These are phyloP conservation scores for Tulasnella sp. DNA, from an alignment of 768 basidiomycete species.

Conservation along the genomic window DNA sequence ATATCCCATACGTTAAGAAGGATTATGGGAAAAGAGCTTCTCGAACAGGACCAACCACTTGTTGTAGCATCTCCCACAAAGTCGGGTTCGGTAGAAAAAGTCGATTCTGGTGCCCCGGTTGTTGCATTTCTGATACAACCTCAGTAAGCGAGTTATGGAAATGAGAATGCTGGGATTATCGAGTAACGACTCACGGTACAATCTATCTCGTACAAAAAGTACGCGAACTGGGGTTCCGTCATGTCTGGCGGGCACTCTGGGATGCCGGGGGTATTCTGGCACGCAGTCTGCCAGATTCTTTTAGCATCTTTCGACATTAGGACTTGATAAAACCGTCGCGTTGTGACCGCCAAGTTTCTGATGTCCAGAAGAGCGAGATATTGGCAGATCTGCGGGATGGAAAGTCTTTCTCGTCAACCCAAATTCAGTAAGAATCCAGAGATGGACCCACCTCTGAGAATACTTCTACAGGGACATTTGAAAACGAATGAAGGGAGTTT, in stretches of 20 bases:
- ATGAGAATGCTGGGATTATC: too few relatives aligned
- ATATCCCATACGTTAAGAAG: too few relatives aligned
- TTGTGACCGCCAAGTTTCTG: constrained; percentile 2
- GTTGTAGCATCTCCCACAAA: too few relatives aligned
- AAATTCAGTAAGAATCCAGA: neutral
- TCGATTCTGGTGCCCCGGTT: too few relatives aligned
- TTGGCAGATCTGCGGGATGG: constrained; percentile 2
- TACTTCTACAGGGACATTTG: constrained; percentile 17
- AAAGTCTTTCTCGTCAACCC: neutral
- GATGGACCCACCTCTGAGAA: constrained; percentile 13
- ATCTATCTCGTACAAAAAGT: constrained; percentile 1
- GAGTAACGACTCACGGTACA: constrained; percentile 8
- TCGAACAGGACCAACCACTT: too few relatives aligned
- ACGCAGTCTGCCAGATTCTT: constrained; percentile 9
- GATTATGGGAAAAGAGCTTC: too few relatives aligned
- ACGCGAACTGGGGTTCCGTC: constrained; percentile 12
- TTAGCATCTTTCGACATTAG: neutral
- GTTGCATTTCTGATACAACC: too few relatives aligned
- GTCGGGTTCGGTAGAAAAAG: too few relatives aligned
- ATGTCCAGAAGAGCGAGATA: constrained; percentile 12
- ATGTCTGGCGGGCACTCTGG: constrained; percentile 15
- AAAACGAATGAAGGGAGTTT: too few relatives aligned
- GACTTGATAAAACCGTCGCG: constrained; percentile 7
- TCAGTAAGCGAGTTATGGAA: too few relatives aligned
- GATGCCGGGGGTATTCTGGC: neutral